Conservation (phyloP, 495 filamentous ascomycete genomes). For the Aspergillus steynii region DNA sequence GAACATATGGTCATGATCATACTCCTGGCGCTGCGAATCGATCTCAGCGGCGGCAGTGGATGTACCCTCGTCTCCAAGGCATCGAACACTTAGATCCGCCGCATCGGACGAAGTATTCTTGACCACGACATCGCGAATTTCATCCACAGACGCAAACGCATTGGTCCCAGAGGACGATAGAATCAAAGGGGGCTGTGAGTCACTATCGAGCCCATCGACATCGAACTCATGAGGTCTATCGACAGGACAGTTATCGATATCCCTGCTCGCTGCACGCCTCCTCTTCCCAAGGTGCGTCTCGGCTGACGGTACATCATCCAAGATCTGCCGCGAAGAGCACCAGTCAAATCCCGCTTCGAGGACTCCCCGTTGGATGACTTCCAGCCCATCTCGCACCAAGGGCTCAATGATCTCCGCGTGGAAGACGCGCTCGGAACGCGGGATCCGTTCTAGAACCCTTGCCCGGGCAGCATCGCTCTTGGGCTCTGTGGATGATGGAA, state of each 20-base stretch:
- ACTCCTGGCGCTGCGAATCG: slow-evolving; percentile 13
- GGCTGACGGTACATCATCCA: neutral
- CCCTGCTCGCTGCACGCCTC: neutral
- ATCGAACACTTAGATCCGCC: slow-evolving; percentile 24
- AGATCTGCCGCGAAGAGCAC: slow-evolving; percentile 39
- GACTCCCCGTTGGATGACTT: slow-evolving; percentile 24
- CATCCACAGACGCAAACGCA: slow-evolving; percentile 27
- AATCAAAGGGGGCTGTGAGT: slow-evolving; percentile 28
- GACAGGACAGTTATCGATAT: neutral
- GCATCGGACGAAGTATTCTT: slow-evolving; percentile 35
- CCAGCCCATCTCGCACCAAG: slow-evolving; percentile 26
- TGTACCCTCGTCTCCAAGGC: slow-evolving; percentile 7
- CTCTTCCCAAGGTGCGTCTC: neutral
- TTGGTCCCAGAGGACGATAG: slow-evolving; percentile 34
- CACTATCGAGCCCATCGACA: neutral
- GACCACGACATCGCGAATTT: slow-evolving; percentile 33
- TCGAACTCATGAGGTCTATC: neutral
- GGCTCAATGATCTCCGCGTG: slow-evolving; percentile 33
- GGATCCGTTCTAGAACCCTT: slow-evolving; percentile 34
- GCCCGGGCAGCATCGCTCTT: slow-evolving; percentile 40
- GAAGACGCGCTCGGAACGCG: slow-evolving; percentile 28
- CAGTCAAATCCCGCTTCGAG: slow-evolving; percentile 26
- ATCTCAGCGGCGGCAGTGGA: neutral
- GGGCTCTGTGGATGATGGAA: slow-evolving; percentile 40
- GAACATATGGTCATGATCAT: slow-evolving; percentile 27